Evolutionary conservation across 2,329 filamentous ascomycete species (phyloP), one percentile per base, ranked within the genome.

Genomic region (Colletotrichum destructivum): DNA sequence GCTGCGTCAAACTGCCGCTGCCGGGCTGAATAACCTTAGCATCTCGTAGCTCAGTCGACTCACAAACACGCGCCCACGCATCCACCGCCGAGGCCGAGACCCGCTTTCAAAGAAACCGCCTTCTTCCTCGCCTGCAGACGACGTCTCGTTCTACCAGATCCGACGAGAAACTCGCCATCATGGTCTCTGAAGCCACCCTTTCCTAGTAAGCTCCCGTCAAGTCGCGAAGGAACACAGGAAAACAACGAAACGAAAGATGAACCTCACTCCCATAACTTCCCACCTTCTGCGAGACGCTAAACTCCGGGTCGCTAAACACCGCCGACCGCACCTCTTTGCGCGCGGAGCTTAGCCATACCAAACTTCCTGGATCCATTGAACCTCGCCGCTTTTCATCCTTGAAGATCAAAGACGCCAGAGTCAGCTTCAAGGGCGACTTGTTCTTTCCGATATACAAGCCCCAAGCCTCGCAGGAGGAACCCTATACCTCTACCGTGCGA

Each of bases 131-230:
- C 18, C n/a, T 44, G 40, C 40, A 44, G 40, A 44, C 40, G 40
- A 44, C 31, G 31, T 31, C 31, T 9, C 6, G 31, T 8, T 8
- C 31, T 31, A 31, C 31, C 31, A 31, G 31, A 31, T 31, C 7
- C 31, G 31, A 31, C 31, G 31, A 31, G 31, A 31, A 31, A 31
- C 7, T 31, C 31, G 31, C 31, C 31, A 31, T 31, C 31, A 31
- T 31, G 31, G 31, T 31, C 40, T 15, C 40, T 1, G 40, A 31
- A 23, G 56, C 21, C 31, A 15, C 7, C 6, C 31, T 31, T 9
- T 31, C 31, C 31, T 31, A 8, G 31, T 61, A 35, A 61, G 49
- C 59, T 49, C 44, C 26, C 21, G 44, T 38, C 59, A n/a, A 61
- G 44, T 15, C 42, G 59, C 59, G 59, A 15, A 47, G 47, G 12